Percentiles rank a stretch among this genome's conserved stretches.
Evolutionary conservation across 2,329 filamentous ascomycete genomes (phyloP).

Genomic region (Trichoderma atroviride): DNA sequence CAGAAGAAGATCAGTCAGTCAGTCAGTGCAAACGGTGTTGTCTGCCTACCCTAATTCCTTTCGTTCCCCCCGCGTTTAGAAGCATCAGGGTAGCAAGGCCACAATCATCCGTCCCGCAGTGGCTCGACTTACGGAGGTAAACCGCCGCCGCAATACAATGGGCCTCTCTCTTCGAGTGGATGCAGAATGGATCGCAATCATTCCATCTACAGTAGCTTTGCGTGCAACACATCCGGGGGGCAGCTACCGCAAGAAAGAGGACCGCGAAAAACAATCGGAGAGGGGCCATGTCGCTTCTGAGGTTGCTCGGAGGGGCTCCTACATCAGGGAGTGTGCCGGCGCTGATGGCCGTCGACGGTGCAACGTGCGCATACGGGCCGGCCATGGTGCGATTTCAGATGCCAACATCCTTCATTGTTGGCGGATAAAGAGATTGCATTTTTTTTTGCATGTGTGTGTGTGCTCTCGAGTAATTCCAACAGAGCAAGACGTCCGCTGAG

Average conservation of each 20-base stretch:
- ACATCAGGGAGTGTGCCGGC: background rate
- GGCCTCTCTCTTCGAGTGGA: background rate
- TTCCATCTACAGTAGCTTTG: background rate
- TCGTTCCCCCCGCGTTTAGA: constrained; percentile 7
- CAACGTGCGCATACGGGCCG: background rate
- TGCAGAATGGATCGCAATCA: background rate
- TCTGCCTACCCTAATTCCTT: background rate
- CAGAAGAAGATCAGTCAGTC: background rate
- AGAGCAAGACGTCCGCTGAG: background rate
- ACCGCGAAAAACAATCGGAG: constrained; percentile 10
- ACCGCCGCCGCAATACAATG: background rate
- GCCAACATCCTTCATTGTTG: background rate
- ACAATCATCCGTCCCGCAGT: background rate
- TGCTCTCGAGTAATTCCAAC: background rate
- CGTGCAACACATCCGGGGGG: constrained; percentile 8
- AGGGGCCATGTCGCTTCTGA: background rate
- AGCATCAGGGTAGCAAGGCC: background rate
- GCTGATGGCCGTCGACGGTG: background rate
- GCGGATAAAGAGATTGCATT: background rate
- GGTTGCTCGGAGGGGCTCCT: constrained; percentile 3
- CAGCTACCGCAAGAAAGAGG: constrained; percentile 6
- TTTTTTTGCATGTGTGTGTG: background rate
- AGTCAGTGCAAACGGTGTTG: background rate
- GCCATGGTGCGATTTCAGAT: background rate
- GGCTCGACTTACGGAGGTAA: constrained; percentile 15